Base-by-base conservation (phyloP, 192 early-diverging fungal species). In the Lunasporangiospora selenospora region DNA sequence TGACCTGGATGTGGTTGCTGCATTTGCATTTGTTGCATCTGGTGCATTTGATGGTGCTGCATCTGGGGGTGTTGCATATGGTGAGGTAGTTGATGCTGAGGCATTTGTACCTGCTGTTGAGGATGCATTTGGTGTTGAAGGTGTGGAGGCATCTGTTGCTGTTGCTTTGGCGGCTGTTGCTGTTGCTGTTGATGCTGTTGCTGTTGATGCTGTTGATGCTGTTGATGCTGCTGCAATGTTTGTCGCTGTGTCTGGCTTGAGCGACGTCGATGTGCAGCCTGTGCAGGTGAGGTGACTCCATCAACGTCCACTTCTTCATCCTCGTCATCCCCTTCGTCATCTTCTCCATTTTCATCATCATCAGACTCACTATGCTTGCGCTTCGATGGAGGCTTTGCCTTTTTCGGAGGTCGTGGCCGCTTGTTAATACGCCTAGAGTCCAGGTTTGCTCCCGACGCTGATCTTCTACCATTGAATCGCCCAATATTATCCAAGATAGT, bases 281-380 rank as follows among this genome's bases (percentile, higher is more conserved):
- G 59, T 21, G 34, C 47, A 29, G 58, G 67, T 10, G 67, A 62
- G 30, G 67, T 51, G 12, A 71, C 32, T 31, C 67, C 67, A 23
- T 71, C 67, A n/a, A 71, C 53, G 24, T 69, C 66, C 11, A 69
- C 58, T 13, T 71, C 67, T 26, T 55, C 57, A 15, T 70, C 66
- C 12, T 70, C 64, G 39, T 57, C 53, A 3, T 62, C 67, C 6
- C 56, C 54, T 9, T 57, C 67, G 4, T 73, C 69, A 3, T 62
- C 52, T 0, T 73, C 69, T 16, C 38, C 53, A 8, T 71, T 60
- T 4, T 63, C 60, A 30, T 61, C 61, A 41, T 73, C 39, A 16
- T 47, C 67, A 8, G 53, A 40, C 38, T 31, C 21, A 18, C 58
- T 55, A 26, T 53, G 63, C 19, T 54, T 41, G 26, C 60, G 54